Conservation (phyloP, 305 asterid genomes). For the Plantago coronopus region DNA sequence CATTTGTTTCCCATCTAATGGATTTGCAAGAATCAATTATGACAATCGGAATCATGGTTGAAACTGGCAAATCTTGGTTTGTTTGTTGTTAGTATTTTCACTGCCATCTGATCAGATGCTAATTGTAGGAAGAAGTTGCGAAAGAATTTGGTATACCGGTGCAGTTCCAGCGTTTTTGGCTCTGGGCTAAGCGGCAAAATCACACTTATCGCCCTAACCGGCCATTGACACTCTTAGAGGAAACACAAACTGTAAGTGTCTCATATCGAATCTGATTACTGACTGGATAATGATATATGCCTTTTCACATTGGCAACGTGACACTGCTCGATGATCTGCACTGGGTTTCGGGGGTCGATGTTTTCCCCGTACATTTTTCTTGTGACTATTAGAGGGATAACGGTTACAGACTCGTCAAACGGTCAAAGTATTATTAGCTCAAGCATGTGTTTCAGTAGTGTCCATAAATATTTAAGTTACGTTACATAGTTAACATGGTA, state of each 20-base stretch:
- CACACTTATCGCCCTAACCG: constrained; percentile 79
- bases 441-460: neutral
- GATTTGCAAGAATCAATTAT: neutral
- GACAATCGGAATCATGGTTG: neutral
- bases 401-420: neutral
- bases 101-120: constrained; percentile 6
- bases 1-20: neutral
- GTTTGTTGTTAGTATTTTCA: neutral
- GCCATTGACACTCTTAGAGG: constrained; percentile 71
- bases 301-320: neutral
- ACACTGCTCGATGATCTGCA: neutral
- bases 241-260: constrained; percentile 53
- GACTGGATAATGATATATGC: no score
- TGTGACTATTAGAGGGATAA: neutral
- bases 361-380: neutral
- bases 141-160: constrained; percentile 72
- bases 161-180: constrained; percentile 74
- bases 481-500: neutral
- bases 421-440: no score
- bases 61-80: constrained; percentile 1
- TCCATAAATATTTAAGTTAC: no score
- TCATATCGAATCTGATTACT: neutral
- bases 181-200: constrained; percentile 84
- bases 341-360: neutral
- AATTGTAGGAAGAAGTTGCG: constrained; percentile 63